These are phyloP conservation scores for Rhodotorula taiwanensis DNA, from an alignment of 768 basidiomycete species.

Conservation along the genomic window DNA sequence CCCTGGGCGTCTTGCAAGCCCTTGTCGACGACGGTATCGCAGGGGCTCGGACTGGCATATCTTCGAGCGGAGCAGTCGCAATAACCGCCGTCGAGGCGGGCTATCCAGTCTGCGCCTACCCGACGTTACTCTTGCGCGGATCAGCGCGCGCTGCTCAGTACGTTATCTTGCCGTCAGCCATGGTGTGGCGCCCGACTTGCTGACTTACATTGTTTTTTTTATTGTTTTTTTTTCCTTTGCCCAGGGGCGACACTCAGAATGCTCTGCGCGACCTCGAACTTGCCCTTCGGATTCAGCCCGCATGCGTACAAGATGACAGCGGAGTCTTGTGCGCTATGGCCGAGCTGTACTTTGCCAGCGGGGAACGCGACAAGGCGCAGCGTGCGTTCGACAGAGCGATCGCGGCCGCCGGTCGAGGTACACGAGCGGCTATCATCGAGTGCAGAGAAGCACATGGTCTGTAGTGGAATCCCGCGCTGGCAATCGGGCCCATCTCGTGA, in stretches of 20 bases:
- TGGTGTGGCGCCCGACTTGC: accelerated
- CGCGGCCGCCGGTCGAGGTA: background rate
- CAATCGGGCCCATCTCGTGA: too few species aligned
- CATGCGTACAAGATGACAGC: conserved; percentile 1
- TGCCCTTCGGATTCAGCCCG: conserved; percentile 5
- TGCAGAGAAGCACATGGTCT: background rate
- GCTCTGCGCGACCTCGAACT: conserved; percentile 21
- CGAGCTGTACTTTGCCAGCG: conserved; percentile 14
- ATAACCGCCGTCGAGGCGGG: conserved; percentile 2
- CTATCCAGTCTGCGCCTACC: conserved; percentile 1
- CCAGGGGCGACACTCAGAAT: conserved; percentile 17
- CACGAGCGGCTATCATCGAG: background rate
- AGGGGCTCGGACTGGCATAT: background rate
- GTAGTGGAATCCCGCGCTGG: too few species aligned
- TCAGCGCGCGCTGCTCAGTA: conserved; percentile 11
- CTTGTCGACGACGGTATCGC: background rate
- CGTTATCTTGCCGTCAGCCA: background rate
- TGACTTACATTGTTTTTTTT: too few species aligned
- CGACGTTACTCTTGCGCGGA: conserved; percentile 9
- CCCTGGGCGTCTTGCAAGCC: conserved; percentile 1
- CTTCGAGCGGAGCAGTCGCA: conserved; percentile 7
- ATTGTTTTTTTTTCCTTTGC: too few species aligned
- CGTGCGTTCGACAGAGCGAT: conserved; percentile 19
- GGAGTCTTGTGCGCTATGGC: conserved; percentile 7
- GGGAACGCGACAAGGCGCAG: conserved; percentile 5